These are phyloP conservation scores for Daedaleopsis nitida DNA, from an alignment of 768 basidiomycete species.

Conservation along the genomic window DNA sequence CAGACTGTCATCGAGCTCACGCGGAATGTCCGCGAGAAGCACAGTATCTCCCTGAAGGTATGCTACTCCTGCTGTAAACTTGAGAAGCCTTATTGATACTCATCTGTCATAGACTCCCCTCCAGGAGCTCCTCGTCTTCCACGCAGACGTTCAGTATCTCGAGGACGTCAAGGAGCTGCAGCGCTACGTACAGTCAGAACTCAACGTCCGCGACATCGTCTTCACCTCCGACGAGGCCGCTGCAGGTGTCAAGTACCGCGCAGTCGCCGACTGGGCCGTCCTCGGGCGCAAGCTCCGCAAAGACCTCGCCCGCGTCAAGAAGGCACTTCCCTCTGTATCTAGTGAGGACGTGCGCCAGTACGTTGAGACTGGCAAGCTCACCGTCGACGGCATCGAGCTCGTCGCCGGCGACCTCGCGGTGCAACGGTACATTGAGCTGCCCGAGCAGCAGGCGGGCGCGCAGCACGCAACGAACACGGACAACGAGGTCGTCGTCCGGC, in stretches of 20 bases:
- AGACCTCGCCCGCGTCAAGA: slow-evolving; percentile 87
- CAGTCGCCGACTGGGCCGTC: slow-evolving; percentile 92
- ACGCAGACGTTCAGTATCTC: slow-evolving; percentile 80
- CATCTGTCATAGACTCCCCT: slow-evolving; percentile 70
- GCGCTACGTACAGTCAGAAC: slow-evolving; percentile 89
- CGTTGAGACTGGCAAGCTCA: slow-evolving; percentile 70
- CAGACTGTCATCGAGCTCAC: slow-evolving; percentile 93
- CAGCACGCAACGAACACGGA: slow-evolving; percentile 86
- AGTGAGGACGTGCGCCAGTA: slow-evolving; percentile 85
- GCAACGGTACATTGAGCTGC: slow-evolving; percentile 87
- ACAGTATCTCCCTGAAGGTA: slow-evolving; percentile 89
- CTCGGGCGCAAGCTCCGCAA: slow-evolving; percentile 93
- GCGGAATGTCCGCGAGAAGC: slow-evolving; percentile 83
- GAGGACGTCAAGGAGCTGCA: slow-evolving; percentile 83
- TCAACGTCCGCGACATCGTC: slow-evolving; percentile 89
- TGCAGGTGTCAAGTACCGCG: slow-evolving; percentile 89
- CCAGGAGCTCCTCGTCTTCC: slow-evolving; percentile 92
- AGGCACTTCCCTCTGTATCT: slow-evolving; percentile 75
- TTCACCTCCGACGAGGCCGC: slow-evolving; percentile 87
- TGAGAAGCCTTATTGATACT: background rate
- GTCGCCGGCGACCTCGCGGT: slow-evolving; percentile 90
- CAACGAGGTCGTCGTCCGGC: slow-evolving; percentile 90
- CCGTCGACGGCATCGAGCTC: slow-evolving; percentile 88
- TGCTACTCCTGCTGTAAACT: slow-evolving; percentile 6
- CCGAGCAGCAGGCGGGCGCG: slow-evolving; percentile 43